These are phyloP conservation scores for Botryotinia calthae DNA, from an alignment of 2,329 filamentous ascomycete species.

Conservation along the genomic window DNA sequence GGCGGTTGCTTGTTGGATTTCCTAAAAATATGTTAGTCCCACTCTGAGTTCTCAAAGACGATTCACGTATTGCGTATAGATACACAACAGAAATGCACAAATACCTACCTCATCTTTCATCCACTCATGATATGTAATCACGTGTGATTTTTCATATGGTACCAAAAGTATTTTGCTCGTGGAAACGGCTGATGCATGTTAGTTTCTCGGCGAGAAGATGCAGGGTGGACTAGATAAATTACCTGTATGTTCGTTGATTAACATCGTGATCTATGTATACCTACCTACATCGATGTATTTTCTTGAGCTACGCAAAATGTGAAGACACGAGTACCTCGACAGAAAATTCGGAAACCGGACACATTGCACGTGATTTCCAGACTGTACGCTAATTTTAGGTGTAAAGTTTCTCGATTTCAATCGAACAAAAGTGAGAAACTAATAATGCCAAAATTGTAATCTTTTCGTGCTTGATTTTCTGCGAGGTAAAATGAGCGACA, in stretches of 20 bases:
- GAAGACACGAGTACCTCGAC: not conserved
- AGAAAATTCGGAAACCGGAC: not conserved
- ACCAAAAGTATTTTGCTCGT: slow-evolving; percentile 70
- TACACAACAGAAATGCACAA: not conserved
- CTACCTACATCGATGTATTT: not conserved
- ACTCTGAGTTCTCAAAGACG: not conserved
- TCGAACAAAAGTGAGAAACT: not conserved
- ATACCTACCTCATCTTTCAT: slow-evolving; percentile 59
- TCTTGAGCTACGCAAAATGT: not conserved
- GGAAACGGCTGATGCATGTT: slow-evolving; percentile 55
- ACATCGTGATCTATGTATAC: not conserved
- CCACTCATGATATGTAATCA: slow-evolving; percentile 81
- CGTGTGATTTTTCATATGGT: slow-evolving; percentile 80
- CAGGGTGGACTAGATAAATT: not conserved
- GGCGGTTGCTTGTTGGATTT: slow-evolving; percentile 79
- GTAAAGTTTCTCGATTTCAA: not conserved
- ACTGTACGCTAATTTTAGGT: too few species aligned
- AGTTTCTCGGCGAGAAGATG: not conserved
- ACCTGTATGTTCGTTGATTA: slow-evolving; percentile 8
- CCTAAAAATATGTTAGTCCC: slow-evolving; percentile 43
- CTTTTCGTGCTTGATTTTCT: not conserved
- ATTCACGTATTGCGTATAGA: not conserved
- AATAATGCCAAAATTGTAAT: not conserved
- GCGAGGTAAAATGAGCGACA: not conserved
- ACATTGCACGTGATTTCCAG: not conserved